These are phyloP conservation scores for Coriolopsis trogii DNA, from an alignment of 1,284 basidiomycete genomes.

Conservation along the genomic window DNA sequence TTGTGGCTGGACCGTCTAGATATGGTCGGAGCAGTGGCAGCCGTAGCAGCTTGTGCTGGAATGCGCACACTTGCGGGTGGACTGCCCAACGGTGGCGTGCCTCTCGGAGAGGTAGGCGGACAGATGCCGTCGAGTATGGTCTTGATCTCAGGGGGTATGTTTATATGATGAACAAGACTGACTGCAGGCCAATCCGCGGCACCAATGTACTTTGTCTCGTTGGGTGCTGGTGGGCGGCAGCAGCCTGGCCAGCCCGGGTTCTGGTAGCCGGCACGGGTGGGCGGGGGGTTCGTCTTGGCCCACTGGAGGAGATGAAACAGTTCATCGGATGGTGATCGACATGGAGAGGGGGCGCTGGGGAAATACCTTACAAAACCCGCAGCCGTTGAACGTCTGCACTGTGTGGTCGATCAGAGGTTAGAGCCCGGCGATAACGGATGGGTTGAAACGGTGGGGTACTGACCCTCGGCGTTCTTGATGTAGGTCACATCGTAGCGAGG, in stretches of 20 bases:
- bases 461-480: conserved; percentile 83
- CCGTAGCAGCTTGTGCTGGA: conserved; percentile 27
- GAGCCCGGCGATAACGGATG: conserved; percentile 22
- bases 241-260: conserved; percentile 85
- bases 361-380: conserved; percentile 81
- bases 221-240: conserved; percentile 66
- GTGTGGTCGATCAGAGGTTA: conserved; percentile 26
- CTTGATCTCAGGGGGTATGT: conserved; percentile 72
- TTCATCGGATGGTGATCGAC: conserved; percentile 34
- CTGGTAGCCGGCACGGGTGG: conserved; percentile 55
- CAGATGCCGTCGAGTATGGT: conserved; percentile 58
- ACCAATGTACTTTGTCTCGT: conserved; percentile 62
- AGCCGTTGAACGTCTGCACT: conserved; percentile 83
- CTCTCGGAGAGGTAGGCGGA: conserved; percentile 20
- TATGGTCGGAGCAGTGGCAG: conserved; percentile 41
- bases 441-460: conserved; percentile 27
- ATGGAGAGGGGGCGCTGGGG: conserved; percentile 17
- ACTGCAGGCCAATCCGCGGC: conserved; percentile 82
- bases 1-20: conserved; percentile 54
- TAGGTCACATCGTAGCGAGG: conserved; percentile 74
- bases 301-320: conserved; percentile 48
- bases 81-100: conserved; percentile 30
- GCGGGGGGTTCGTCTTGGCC: conserved; percentile 59
- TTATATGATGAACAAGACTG: conserved; percentile 66
- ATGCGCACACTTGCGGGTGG: conserved; percentile 33